Percentiles rank a stretch among this genome's conserved stretches.
phyloP scores from a whole-genome alignment of 805 yeast genomes.

The Yamadazyma scolyti region DNA sequence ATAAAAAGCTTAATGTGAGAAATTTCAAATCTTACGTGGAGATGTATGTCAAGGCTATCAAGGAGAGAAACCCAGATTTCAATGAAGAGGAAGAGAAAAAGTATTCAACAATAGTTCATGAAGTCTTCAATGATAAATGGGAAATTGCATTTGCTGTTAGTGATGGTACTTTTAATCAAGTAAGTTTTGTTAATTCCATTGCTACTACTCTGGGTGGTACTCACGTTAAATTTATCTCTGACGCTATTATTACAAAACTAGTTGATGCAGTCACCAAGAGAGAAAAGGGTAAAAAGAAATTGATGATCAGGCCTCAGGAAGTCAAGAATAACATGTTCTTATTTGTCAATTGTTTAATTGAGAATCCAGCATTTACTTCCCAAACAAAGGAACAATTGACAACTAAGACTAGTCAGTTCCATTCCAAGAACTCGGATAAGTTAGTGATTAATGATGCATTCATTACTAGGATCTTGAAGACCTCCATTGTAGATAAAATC shows the following conservation, averaged over 20 bases:
- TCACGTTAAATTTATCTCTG: slow-evolving; percentile 82
- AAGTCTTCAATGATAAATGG: slow-evolving; percentile 84
- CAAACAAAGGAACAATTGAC: slow-evolving; percentile 96
- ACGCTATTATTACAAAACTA: slow-evolving; percentile 76
- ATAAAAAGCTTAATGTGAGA: slow-evolving; percentile 60
- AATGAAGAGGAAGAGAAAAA: slow-evolving; percentile 33
- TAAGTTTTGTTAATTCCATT: slow-evolving; percentile 94
- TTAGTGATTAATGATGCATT: slow-evolving; percentile 71
- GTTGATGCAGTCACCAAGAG: slow-evolving; percentile 60
- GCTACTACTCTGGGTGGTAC: slow-evolving; percentile 98
- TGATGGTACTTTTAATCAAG: slow-evolving; percentile 86
- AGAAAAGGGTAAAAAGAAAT: slow-evolving; percentile 61
- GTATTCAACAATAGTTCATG: slow-evolving; percentile 61
- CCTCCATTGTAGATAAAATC: slow-evolving; percentile 70
- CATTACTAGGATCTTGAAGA: slow-evolving; percentile 62
- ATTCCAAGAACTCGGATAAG: slow-evolving; percentile 60
- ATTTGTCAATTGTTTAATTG: slow-evolving; percentile 87
- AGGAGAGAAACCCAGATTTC: slow-evolving; percentile 41
- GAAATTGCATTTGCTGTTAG: slow-evolving; percentile 94
- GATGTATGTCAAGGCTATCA: slow-evolving; percentile 78
- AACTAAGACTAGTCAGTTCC: slow-evolving; percentile 84
- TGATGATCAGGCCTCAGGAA: slow-evolving; percentile 82
- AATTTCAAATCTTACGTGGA: slow-evolving; percentile 87
- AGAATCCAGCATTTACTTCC: slow-evolving; percentile 95
- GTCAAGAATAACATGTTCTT: slow-evolving; percentile 86